Conservation (phyloP, 192 early-diverging fungal genomes). For the Backusella liffmaniae region DNA sequence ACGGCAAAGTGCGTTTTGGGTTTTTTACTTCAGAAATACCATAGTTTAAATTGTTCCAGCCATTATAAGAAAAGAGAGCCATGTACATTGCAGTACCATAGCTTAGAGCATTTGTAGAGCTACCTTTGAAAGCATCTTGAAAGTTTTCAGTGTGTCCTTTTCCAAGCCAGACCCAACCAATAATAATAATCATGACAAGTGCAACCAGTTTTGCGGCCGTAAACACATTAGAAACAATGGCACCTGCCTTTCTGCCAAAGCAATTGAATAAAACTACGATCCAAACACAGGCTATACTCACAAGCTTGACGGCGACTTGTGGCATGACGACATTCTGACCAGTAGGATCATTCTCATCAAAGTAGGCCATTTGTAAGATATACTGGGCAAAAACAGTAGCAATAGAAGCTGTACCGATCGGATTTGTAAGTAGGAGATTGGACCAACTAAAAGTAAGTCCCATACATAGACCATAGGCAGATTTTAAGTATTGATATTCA, state of each 20-base stretch:
- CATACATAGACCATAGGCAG: slow-evolving; percentile 56
- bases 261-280: slow-evolving; percentile 38
- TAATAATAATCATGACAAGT: slow-evolving; percentile 63
- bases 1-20: slow-evolving; percentile 69
- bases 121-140: slow-evolving; percentile 51
- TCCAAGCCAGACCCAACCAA: slow-evolving; percentile 63
- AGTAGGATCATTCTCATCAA: slow-evolving; percentile 6
- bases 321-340: slow-evolving; percentile 5
- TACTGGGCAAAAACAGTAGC: slow-evolving; percentile 71
- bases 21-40: slow-evolving; percentile 79
- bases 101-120: slow-evolving; percentile 51
- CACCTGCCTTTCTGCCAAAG: slow-evolving; percentile 42
- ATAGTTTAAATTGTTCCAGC: slow-evolving; percentile 74
- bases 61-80: slow-evolving; percentile 56
- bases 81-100: slow-evolving; percentile 73
- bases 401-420: slow-evolving; percentile 48
- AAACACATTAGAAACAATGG: slow-evolving; percentile 64
- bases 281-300: slow-evolving; percentile 34
- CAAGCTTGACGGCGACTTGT: slow-evolving; percentile 22
- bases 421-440: slow-evolving; percentile 49
- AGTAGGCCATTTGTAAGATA: slow-evolving; percentile 54
- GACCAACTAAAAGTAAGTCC: slow-evolving; percentile 57
- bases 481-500: slow-evolving; percentile 80
- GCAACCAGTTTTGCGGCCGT: slow-evolving; percentile 71
- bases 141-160: slow-evolving; percentile 53